These are phyloP conservation scores for Phialemoniopsis sp. DNA, from an alignment of 2,329 filamentous ascomycete species.

Conservation along the genomic window DNA sequence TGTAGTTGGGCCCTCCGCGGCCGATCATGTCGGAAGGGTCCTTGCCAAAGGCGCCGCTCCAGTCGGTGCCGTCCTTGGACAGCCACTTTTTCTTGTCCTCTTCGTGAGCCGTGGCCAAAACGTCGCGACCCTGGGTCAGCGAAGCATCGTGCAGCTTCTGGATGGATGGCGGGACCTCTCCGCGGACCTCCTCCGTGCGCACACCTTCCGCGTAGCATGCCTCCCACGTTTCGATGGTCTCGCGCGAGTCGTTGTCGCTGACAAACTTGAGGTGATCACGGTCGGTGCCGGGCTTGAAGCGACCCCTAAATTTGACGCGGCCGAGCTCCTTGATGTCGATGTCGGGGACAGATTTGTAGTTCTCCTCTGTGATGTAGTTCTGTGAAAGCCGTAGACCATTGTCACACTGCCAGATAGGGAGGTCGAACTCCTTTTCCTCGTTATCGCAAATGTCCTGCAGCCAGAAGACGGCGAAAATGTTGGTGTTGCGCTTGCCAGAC, in stretches of 20 bases:
- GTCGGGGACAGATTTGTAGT: constrained; percentile 65
- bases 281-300: constrained; percentile 89
- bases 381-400: constrained; percentile 75
- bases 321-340: constrained; percentile 77
- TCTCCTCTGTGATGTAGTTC: constrained; percentile 85
- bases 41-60: constrained; percentile 80
- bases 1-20: constrained; percentile 11
- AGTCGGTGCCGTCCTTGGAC: constrained; percentile 74
- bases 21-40: constrained; percentile 57
- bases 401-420: constrained; percentile 87
- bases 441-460: constrained; percentile 80
- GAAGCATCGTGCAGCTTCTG: constrained; percentile 78
- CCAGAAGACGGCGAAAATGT: constrained; percentile 81
- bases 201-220: constrained; percentile 87
- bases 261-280: constrained; percentile 81
- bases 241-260: constrained; percentile 80
- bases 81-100: constrained; percentile 78
- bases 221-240: constrained; percentile 94
- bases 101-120: constrained; percentile 67
- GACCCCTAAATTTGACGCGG: constrained; percentile 71
- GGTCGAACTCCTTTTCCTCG: constrained; percentile 69
- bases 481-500: constrained; percentile 62
- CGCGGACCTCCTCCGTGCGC: constrained; percentile 63
- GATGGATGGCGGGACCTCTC: constrained; percentile 69
- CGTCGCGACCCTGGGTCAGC: constrained; percentile 72